phyloP scores from a whole-genome alignment of 2,329 filamentous ascomycete species.

The Fusarium solani-melongenae region DNA sequence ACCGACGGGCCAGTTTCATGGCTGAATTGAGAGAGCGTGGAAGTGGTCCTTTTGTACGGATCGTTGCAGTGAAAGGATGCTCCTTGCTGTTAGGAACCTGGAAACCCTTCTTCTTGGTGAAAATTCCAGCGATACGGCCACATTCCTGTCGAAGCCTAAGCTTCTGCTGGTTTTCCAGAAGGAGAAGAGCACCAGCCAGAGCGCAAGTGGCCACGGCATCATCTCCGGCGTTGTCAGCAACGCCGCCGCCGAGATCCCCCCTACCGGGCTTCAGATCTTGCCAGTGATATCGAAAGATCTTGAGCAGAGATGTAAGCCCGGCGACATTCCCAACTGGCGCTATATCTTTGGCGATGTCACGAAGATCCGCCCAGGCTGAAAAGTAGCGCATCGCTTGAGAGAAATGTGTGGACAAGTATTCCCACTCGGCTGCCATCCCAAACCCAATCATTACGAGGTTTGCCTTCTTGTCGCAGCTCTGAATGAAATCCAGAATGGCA shows the following conservation, averaged over 20 bases:
- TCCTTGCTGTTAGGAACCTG: background rate
- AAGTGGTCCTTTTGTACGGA: background rate
- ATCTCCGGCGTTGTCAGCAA: constrained; percentile 30
- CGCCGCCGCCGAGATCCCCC: background rate
- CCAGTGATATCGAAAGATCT: constrained; percentile 7
- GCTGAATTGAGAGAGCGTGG: constrained; percentile 2
- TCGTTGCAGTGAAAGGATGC: constrained; percentile 3
- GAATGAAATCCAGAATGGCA: constrained; percentile 11
- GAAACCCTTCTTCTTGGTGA: constrained; percentile 1
- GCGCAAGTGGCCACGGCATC: constrained; percentile 24
- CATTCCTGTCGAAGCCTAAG: constrained; percentile 18
- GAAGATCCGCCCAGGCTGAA: constrained; percentile 23
- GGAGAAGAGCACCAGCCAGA: constrained; percentile 7
- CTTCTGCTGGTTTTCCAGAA: background rate
- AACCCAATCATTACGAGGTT: constrained; percentile 11
- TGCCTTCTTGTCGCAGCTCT: background rate
- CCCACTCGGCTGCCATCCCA: constrained; percentile 27
- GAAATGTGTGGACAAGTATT: constrained; percentile 10
- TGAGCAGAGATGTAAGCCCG: background rate
- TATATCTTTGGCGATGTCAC: constrained; percentile 24
- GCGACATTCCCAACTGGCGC: constrained; percentile 1
- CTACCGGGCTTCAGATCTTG: constrained; percentile 2
- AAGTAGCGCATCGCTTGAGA: constrained; percentile 13
- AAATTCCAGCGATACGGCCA: background rate
- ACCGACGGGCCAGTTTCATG: constrained; percentile 12